Evolutionary conservation across 2,329 filamentous ascomycete species (phyloP).

Genomic region (Xylariaceae sp.): DNA sequence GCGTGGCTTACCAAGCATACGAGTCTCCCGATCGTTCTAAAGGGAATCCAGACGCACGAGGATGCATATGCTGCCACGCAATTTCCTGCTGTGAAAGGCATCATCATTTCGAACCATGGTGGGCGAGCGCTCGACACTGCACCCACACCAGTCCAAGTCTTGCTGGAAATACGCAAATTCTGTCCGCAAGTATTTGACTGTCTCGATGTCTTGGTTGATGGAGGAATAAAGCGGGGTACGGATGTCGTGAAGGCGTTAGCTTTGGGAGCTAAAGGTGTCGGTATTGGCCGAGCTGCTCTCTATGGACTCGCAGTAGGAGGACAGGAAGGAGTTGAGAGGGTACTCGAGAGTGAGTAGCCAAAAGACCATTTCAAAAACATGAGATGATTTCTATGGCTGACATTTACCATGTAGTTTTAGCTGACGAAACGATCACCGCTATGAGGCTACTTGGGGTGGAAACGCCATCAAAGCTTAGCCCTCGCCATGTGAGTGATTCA

Average conservation of each 20-base stretch:
- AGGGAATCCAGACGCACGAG: conserved; percentile 93
- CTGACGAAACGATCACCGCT: conserved; percentile 31
- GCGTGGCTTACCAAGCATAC: conserved; percentile 83
- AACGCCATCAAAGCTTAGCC: conserved; percentile 23
- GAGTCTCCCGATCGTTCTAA: conserved; percentile 81
- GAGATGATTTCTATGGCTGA: not conserved
- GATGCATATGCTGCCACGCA: conserved; percentile 78
- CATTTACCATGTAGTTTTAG: conserved; percentile 20
- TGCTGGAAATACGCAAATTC: conserved; percentile 39
- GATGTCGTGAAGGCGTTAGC: conserved; percentile 45
- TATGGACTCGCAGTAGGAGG: conserved; percentile 53
- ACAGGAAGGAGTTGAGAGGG: conserved; percentile 59
- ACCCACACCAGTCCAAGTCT: conserved; percentile 37
- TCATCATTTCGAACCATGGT: conserved; percentile 89
- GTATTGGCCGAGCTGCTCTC: conserved; percentile 50
- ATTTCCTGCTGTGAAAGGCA: conserved; percentile 71
- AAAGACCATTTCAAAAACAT: too few species aligned
- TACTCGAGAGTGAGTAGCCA: conserved; percentile 54
- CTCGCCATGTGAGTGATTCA: conserved; percentile 29
- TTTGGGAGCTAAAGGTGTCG: conserved; percentile 42
- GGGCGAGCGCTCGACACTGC: conserved; percentile 73
- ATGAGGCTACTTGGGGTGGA: conserved; percentile 34
- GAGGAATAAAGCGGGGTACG: conserved; percentile 42
- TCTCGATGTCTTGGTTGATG: conserved; percentile 40
- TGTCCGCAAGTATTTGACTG: conserved; percentile 40